Conservation (phyloP, 2,329 filamentous ascomycete genomes). For the Alternaria sp. region DNA sequence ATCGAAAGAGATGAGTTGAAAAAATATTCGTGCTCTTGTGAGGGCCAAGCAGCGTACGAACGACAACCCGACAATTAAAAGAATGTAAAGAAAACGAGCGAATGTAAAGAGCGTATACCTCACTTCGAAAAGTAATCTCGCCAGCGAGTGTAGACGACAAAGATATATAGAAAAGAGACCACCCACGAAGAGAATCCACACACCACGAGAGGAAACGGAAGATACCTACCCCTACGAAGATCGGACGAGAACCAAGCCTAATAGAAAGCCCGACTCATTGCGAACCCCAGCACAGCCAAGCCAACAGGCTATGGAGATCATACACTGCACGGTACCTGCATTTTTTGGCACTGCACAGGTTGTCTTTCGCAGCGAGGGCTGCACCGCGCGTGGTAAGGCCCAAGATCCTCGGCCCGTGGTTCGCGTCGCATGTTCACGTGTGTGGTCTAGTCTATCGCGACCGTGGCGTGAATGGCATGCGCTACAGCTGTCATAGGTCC, state of each 20-base stretch:
- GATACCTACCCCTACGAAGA: slow-evolving; percentile 1
- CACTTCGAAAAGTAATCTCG: neutral
- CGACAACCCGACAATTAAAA: neutral
- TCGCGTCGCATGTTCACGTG: neutral
- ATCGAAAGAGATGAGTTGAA: neutral
- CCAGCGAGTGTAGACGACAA: slow-evolving; percentile 5
- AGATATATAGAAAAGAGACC: neutral
- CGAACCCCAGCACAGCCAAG: neutral
- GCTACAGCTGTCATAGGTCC: slow-evolving; percentile 2
- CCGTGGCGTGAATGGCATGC: neutral
- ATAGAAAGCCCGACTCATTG: neutral
- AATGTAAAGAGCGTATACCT: neutral
- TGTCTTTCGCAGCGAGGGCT: neutral
- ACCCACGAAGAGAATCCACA: neutral
- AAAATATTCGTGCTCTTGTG: neutral
- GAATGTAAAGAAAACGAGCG: neutral
- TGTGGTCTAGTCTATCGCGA: neutral
- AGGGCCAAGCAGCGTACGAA: neutral
- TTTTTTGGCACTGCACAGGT: neutral
- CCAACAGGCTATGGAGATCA: neutral
- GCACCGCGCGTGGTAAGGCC: neutral
- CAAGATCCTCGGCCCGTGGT: neutral
- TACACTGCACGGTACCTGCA: neutral
- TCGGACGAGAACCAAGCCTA: neutral
- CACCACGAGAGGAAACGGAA: neutral